Percentiles rank a stretch among this genome's conserved stretches.
phyloP scores from a whole-genome alignment of 306 rosid genomes.

The Cucumis hystrix region DNA sequence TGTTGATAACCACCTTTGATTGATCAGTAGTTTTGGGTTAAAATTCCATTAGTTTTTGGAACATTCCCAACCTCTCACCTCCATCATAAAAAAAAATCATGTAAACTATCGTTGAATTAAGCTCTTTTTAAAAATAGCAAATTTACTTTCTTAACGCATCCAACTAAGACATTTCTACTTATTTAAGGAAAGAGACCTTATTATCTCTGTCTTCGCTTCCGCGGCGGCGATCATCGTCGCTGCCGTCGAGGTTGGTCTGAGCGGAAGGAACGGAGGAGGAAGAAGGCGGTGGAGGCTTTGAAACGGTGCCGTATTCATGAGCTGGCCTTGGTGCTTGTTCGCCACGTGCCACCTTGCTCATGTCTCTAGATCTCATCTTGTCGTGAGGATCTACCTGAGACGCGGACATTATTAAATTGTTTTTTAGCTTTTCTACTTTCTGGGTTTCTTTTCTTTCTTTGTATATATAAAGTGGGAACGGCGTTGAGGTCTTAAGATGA shows the following conservation, averaged over 20 bases:
- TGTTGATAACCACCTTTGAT: too few relatives aligned
- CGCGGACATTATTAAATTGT: slow-evolving; percentile 7
- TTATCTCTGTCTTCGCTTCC: neutral
- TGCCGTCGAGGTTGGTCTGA: slow-evolving; percentile 2
- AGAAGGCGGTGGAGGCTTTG: slow-evolving; percentile 17
- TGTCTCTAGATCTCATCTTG: slow-evolving; percentile 42
- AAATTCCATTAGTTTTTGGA: too few relatives aligned
- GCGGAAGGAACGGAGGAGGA: slow-evolving; percentile 4
- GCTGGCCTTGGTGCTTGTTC: slow-evolving; percentile 42
- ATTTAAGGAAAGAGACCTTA: neutral
- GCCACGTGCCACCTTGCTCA: slow-evolving; percentile 32
- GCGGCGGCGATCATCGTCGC: neutral
- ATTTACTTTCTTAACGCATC: too few relatives aligned
- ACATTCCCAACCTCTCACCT: too few relatives aligned
- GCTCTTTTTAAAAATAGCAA: too few relatives aligned
- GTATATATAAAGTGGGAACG: neutral
- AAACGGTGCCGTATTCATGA: slow-evolving; percentile 42
- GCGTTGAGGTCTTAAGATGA: neutral
- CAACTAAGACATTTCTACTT: too few relatives aligned
- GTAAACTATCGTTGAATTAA: too few relatives aligned
- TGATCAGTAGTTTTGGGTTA: too few relatives aligned
- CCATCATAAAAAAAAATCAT: too few relatives aligned
- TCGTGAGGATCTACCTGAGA: slow-evolving; percentile 34
- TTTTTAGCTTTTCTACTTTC: too few relatives aligned
- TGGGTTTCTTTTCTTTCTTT: too few relatives aligned